Evolutionary conservation across 129 eudicot species (phyloP).

Genomic region (Chrysanthemum seticuspe): DNA sequence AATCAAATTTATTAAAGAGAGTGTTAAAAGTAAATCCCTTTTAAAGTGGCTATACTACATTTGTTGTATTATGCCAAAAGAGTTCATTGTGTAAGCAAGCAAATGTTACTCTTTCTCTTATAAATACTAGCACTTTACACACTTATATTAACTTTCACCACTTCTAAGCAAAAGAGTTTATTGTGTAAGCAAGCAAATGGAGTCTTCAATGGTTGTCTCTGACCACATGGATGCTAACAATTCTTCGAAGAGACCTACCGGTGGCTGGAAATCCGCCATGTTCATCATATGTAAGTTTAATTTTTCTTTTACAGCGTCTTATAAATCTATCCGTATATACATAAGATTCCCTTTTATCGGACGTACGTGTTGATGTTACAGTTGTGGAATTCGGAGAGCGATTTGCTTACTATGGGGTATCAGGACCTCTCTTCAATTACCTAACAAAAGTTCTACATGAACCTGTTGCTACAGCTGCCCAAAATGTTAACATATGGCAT

Average conservation of each 20-base stretch:
- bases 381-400: slow-evolving; percentile 80
- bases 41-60: no score
- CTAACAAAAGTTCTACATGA: slow-evolving; percentile 46
- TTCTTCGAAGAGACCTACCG: slow-evolving; percentile 30
- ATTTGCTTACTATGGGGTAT: slow-evolving; percentile 72
- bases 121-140: no score
- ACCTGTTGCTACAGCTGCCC: slow-evolving; percentile 56
- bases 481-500: slow-evolving; percentile 63
- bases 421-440: slow-evolving; percentile 61
- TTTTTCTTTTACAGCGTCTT: not conserved
- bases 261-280: slow-evolving; percentile 84
- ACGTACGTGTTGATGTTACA: slow-evolving; percentile 12
- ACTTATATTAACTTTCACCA: not conserved
- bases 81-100: no score
- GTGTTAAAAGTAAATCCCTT: no score
- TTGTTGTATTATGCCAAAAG: no score
- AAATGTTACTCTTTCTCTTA: no score
- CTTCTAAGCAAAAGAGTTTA: no score
- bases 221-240: slow-evolving; percentile 15
- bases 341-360: not conserved
- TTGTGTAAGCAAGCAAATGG: no score
- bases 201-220: slow-evolving; percentile 20
- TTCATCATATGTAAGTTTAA: slow-evolving; percentile 56
- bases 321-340: no score
- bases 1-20: no score